Evolutionary conservation across 2,329 filamentous ascomycete species (phyloP).

Genomic region (Ceratocystiopsis brevicomis): DNA sequence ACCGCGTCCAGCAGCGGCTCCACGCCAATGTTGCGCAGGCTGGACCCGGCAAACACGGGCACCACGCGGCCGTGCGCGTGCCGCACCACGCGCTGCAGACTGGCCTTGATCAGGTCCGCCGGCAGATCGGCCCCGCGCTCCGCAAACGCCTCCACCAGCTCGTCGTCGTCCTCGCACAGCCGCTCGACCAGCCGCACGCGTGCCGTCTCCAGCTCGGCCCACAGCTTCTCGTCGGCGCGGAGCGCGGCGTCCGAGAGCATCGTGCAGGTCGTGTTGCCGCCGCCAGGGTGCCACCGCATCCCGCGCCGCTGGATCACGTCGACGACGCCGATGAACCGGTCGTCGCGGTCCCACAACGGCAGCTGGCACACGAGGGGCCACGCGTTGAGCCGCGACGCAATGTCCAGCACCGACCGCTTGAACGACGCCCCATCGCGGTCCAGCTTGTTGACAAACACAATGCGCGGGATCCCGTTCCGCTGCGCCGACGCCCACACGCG

Average conservation of each 20-base stretch:
- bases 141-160: slow-evolving; percentile 67
- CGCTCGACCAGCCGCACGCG: slow-evolving; percentile 63
- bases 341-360: slow-evolving; percentile 79
- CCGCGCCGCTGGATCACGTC: slow-evolving; percentile 63
- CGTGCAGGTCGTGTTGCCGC: slow-evolving; percentile 6
- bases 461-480: slow-evolving; percentile 64
- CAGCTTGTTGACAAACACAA: slow-evolving; percentile 70
- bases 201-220: slow-evolving; percentile 53
- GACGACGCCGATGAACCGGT: slow-evolving; percentile 59
- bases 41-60: slow-evolving; percentile 79
- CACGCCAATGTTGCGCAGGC: slow-evolving; percentile 84
- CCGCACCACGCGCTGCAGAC: slow-evolving; percentile 54
- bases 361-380: slow-evolving; percentile 91
- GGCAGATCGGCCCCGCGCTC: slow-evolving; percentile 60
- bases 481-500: slow-evolving; percentile 88
- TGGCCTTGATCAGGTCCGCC: slow-evolving; percentile 45
- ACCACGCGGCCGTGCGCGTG: slow-evolving; percentile 53
- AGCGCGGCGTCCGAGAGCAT: slow-evolving; percentile 17
- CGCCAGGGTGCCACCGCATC: slow-evolving; percentile 43
- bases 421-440: slow-evolving; percentile 72
- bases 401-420: slow-evolving; percentile 66
- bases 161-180: slow-evolving; percentile 75
- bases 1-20: slow-evolving; percentile 81
- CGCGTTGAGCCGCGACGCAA: slow-evolving; percentile 57
- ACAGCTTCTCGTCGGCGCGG: slow-evolving; percentile 36